A percentile compares a stretch with the other conserved stretches of the same genome.
Conservation (phyloP, 345 rosid species). For the Linum lewisii region DNA sequence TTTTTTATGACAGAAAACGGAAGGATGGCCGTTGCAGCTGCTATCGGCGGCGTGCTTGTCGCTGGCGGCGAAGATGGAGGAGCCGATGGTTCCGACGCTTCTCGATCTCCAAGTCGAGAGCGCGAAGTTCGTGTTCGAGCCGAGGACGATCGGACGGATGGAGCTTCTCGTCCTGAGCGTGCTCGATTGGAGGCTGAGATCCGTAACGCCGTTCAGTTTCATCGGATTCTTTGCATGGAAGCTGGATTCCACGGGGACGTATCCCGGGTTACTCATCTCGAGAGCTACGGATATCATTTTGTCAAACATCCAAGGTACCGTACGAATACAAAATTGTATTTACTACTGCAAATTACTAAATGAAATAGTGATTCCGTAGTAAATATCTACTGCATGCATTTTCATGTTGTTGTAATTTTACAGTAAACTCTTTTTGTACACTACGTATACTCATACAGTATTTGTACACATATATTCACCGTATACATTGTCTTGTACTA, state of each 20-base stretch:
- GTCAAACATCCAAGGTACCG: conserved; percentile 70
- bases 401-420: too few species aligned
- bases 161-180: conserved; percentile 76
- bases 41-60: conserved; percentile 87
- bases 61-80: conserved; percentile 98
- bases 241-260: conserved; percentile 60
- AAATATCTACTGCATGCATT: too few species aligned
- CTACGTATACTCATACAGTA: not conserved
- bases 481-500: conserved; percentile 9
- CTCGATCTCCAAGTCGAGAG: conserved; percentile 86
- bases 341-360: too few species aligned
- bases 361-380: too few species aligned
- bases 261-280: conserved; percentile 46
- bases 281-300: conserved; percentile 68
- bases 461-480: not conserved
- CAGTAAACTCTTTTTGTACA: too few species aligned
- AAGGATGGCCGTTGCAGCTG: conserved; percentile 92
- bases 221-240: conserved; percentile 81
- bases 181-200: conserved; percentile 89
- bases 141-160: conserved; percentile 82
- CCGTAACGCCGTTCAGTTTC: conserved; percentile 81
- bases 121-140: conserved; percentile 61
- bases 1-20: conserved; percentile 33
- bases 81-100: conserved; percentile 74
- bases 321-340: too few species aligned